Evolutionary conservation across 805 yeast genomes (phyloP), one percentile per base, ranked within the genome.

Genomic region (Suhomyces sp.): DNA sequence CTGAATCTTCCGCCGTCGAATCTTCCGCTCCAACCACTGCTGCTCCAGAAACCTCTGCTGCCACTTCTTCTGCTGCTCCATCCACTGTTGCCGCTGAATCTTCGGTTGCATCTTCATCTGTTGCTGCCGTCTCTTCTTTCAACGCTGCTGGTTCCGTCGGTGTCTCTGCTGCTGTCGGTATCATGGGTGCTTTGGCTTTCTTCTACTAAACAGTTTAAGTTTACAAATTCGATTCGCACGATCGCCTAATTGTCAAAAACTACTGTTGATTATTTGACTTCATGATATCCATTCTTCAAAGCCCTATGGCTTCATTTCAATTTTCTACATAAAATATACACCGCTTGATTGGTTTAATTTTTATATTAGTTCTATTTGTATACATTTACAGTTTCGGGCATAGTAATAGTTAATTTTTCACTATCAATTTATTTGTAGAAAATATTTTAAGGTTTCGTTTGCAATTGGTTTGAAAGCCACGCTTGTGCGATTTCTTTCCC

Each of bases 141-240:
- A 51, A 53, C 43, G 22, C 53, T 20, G 48, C 51, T 27, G 44
- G 12, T 7, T 6, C 50, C 24, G 22, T 55, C 21, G 44, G 47
- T 43, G 45, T 51, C 43, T 52, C 48, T 37, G 27, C 55, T 19
- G 47, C 53, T 51, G 31, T 19, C 41, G 41, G 41, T 37, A 19
- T 56, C 43, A 35, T 52, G 43, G 59, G 54, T 48, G 54, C 48
- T 37, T 52, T 51, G 39, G 57, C 58, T 43, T 54, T 52, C 55
- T 47, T 56, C 46, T 55, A 46, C 44, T 41, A 41, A 41, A 15
- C 27, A 41, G 17, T 15, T 41, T 41, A 41, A 15, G 22, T 37
- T 31, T 29, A 6, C 7, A 31, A 4, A n/a, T 3, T 2, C 35
- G 35, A 31, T n/a, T 17, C 35, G 35, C 35, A 31, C 35, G 35